A percentile compares a stretch with the other conserved stretches of the same genome.
Evolutionary conservation across 1,139 yeast species (phyloP).

Genomic region (Zygosaccharomyces pseudobailii): DNA sequence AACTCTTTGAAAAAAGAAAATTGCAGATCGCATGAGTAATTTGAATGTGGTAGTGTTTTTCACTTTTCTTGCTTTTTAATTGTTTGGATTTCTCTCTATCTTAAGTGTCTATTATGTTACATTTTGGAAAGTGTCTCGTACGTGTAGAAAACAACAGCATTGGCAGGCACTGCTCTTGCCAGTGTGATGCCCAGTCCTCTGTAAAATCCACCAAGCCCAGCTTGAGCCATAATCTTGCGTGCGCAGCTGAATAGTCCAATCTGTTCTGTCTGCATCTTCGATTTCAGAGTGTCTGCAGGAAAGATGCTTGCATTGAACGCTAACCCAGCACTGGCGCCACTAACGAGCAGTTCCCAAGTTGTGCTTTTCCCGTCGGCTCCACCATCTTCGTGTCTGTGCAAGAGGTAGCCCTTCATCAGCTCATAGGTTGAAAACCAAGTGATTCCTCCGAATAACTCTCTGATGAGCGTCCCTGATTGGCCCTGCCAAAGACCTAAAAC

Average conservation of each 20-base stretch:
- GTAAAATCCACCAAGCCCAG: conserved; percentile 60
- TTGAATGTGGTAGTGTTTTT: background rate
- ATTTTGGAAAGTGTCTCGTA: conserved; percentile 53
- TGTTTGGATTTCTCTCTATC: conserved; percentile 1
- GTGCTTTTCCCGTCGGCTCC: conserved; percentile 34
- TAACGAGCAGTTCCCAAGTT: conserved; percentile 52
- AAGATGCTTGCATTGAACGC: conserved; percentile 73
- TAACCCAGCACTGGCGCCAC: conserved; percentile 88
- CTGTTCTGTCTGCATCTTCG: conserved; percentile 69
- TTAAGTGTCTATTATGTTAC: conserved; percentile 1
- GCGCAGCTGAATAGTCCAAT: conserved; percentile 34
- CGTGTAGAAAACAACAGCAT: conserved; percentile 76
- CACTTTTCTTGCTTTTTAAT: conserved; percentile 1
- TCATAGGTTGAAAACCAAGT: conserved; percentile 94
- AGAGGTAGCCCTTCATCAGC: conserved; percentile 42
- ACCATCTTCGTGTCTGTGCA: conserved; percentile 24
- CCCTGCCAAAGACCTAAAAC: conserved; percentile 75
- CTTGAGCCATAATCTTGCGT: conserved; percentile 37
- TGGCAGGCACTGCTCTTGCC: conserved; percentile 80
- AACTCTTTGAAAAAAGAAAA: background rate
- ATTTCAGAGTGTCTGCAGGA: conserved; percentile 89
- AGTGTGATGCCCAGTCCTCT: conserved; percentile 83
- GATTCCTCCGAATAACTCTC: conserved; percentile 89
- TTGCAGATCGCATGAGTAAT: background rate
- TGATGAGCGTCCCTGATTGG: conserved; percentile 70